Conservation (phyloP, 345 rosid species). For the Citrus reticulata region DNA sequence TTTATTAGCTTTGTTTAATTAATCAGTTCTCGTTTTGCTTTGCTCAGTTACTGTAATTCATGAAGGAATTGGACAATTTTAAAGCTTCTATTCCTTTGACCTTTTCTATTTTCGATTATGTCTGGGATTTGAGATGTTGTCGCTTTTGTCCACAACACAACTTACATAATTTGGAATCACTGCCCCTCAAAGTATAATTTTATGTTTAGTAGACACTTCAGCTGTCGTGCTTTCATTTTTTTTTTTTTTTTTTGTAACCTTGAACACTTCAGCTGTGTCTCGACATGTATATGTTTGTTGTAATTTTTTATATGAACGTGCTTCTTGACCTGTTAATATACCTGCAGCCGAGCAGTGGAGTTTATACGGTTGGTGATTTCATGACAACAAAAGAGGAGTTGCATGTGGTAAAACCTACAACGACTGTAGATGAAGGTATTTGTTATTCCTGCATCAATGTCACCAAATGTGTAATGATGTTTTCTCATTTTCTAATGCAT, state of each 20-base stretch:
- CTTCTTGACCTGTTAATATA: conserved; percentile 6
- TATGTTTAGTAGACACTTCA: too few species aligned
- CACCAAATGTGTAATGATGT: neutral
- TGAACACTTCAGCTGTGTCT: neutral
- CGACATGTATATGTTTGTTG: neutral
- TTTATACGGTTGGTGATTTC: conserved; percentile 80
- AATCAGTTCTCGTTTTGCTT: neutral
- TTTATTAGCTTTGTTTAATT: neutral
- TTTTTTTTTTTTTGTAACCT: too few species aligned
- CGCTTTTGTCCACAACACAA: too few species aligned
- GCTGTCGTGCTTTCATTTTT: too few species aligned
- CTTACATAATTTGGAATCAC: neutral
- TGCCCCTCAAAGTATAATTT: neutral
- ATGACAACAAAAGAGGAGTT: conserved; percentile 78
- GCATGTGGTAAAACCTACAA: conserved; percentile 68
- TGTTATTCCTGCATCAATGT: conserved; percentile 4
- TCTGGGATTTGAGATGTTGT: too few species aligned
- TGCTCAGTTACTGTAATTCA: neutral
- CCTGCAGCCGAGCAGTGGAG: conserved; percentile 61
- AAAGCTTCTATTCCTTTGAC: neutral
- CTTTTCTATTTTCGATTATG: neutral
- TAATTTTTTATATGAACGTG: neutral
- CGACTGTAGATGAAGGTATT: conserved; percentile 82
- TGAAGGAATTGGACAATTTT: neutral
- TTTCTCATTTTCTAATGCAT: conserved; percentile 9